Conservation (phyloP, 176 grass and related monocot species). For the Poa annua region DNA sequence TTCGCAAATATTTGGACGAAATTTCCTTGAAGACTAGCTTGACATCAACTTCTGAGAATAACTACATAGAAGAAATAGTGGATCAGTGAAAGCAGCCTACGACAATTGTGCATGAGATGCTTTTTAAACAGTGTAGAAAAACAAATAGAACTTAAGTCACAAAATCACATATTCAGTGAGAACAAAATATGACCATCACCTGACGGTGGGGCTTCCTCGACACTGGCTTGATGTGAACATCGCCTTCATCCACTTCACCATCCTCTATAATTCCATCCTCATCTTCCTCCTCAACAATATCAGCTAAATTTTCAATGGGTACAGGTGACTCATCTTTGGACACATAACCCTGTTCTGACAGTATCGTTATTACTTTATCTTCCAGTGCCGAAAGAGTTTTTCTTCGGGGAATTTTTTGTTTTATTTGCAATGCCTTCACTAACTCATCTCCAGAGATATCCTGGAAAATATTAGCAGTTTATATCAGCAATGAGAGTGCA, state of each 20-base stretch:
- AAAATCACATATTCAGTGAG: neutral
- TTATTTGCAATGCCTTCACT: slow-evolving; percentile 92
- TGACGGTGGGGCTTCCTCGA: slow-evolving; percentile 60
- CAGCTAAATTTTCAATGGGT: slow-evolving; percentile 56
- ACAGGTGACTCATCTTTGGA: slow-evolving; percentile 59
- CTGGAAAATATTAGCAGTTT: slow-evolving; percentile 57
- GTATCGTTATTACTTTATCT: slow-evolving; percentile 85
- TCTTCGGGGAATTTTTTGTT: slow-evolving; percentile 87
- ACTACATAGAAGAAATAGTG: slow-evolving; percentile 52
- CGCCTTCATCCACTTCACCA: slow-evolving; percentile 98
- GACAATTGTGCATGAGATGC: slow-evolving; percentile 20
- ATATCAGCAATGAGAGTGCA: slow-evolving; percentile 25
- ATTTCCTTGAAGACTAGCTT: slow-evolving; percentile 99
- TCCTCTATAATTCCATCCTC: slow-evolving; percentile 87
- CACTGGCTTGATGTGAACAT: slow-evolving; percentile 91
- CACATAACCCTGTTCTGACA: slow-evolving; percentile 90
- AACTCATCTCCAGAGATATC: slow-evolving; percentile 94
- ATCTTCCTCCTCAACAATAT: slow-evolving; percentile 72
- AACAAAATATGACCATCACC: slow-evolving; percentile 51
- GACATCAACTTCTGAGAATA: slow-evolving; percentile 98
- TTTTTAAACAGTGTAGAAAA: slow-evolving; percentile 21
- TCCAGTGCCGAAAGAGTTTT: slow-evolving; percentile 85
- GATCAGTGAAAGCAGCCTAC: slow-evolving; percentile 18
- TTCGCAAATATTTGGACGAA: slow-evolving; percentile 88
- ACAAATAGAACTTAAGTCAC: neutral